Evolutionary conservation across 176 grass and related monocot species (phyloP).

Genomic region (Rhynchospora breviuscula): DNA sequence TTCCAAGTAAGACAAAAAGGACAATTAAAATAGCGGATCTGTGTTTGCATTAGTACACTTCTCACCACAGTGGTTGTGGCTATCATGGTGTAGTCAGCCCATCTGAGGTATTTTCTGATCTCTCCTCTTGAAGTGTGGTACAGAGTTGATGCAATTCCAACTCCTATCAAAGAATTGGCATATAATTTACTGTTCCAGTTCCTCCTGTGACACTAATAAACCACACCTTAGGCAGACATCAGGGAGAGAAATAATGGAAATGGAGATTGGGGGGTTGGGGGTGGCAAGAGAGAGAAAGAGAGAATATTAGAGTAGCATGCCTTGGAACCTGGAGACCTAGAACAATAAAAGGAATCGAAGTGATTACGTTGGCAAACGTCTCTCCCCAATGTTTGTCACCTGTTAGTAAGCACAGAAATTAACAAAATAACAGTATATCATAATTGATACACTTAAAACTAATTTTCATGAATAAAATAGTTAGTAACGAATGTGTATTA

Average conservation of each 20-base stretch:
- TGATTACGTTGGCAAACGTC: slow-evolving; percentile 89
- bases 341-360: slow-evolving; percentile 83
- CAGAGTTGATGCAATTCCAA: slow-evolving; percentile 88
- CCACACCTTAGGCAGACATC: slow-evolving; percentile 40
- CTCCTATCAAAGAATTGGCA: slow-evolving; percentile 90
- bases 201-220: slow-evolving; percentile 72
- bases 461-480: not conserved
- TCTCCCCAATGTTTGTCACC: slow-evolving; percentile 76
- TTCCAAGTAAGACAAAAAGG: not conserved
- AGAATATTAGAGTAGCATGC: slow-evolving; percentile 36
- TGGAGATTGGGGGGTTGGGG: too few relatives aligned
- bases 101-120: slow-evolving; percentile 76
- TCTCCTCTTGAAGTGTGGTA: slow-evolving; percentile 80
- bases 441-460: not conserved
- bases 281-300: not conserved
- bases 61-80: slow-evolving; percentile 78
- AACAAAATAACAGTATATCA: slow-evolving; percentile 10
- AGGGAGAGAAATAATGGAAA: not conserved
- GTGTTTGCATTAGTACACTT: not conserved
- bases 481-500: not conserved
- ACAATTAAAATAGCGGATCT: not conserved
- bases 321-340: slow-evolving; percentile 70
- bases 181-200: slow-evolving; percentile 67
- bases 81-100: slow-evolving; percentile 98
- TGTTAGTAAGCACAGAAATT: slow-evolving; percentile 27